Conservation (phyloP, 2,329 filamentous ascomycete species). For the Penicillium expansum region DNA sequence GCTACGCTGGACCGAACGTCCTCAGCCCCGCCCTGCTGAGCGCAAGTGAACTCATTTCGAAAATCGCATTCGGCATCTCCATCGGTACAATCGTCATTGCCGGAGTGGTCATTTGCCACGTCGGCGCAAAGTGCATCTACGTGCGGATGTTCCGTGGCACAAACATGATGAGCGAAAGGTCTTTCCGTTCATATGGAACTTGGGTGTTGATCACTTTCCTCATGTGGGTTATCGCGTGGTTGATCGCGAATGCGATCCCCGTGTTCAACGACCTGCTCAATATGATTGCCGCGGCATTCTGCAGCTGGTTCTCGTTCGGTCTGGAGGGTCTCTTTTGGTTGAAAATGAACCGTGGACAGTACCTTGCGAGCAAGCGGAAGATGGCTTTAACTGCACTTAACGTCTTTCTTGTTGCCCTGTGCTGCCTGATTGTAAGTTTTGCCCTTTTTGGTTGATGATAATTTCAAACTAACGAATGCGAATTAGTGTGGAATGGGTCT, state of each 20-base stretch:
- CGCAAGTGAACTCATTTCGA: constrained; percentile 54
- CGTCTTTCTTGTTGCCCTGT: neutral
- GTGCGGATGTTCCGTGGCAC: constrained; percentile 60
- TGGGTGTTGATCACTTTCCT: constrained; percentile 58
- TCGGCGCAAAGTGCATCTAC: constrained; percentile 65
- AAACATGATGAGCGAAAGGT: constrained; percentile 51
- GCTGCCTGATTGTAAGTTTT: neutral
- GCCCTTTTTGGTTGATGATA: too few species aligned
- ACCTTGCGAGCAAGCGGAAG: constrained; percentile 10
- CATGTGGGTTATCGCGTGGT: constrained; percentile 60
- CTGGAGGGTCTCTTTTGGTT: constrained; percentile 32
- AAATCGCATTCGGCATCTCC: constrained; percentile 65
- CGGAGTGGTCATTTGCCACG: constrained; percentile 66
- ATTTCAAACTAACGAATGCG: too few species aligned
- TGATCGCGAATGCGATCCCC: constrained; percentile 68
- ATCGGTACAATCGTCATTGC: constrained; percentile 68
- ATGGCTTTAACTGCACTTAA: constrained; percentile 1
- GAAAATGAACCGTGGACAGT: constrained; percentile 33
- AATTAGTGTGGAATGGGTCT: constrained; percentile 28
- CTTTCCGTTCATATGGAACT: constrained; percentile 49
- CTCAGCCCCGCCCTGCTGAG: constrained; percentile 65
- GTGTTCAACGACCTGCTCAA: constrained; percentile 65
- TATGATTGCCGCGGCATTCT: constrained; percentile 46
- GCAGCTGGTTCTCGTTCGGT: constrained; percentile 3
- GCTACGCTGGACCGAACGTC: constrained; percentile 62